Evolutionary conservation across 768 basidiomycete species (phyloP), one percentile per base, ranked within the genome.

Genomic region (Boletus subparvulus): DNA sequence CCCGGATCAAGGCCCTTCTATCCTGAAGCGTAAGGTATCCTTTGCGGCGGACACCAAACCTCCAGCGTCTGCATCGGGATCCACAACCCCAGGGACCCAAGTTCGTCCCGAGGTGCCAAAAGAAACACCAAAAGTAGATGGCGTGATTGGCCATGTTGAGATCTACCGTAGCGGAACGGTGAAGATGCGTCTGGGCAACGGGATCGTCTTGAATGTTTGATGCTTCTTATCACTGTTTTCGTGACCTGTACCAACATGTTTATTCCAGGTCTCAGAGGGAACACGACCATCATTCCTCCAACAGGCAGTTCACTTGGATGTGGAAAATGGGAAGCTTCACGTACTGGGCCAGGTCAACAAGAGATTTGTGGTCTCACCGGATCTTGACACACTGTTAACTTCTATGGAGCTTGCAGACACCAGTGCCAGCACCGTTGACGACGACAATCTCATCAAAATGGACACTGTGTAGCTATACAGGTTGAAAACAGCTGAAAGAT

Each of bases 241-340:
- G 5, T 39, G 47, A 37, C 21, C 6, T 17, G 6, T 36, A 28
- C 51, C 54, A 6, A 65, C 13, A 7, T 28, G 9, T 49, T 39
- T 30, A 51, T 43, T 36, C 64, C 92, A 68, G 94, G 87, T 96
- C 33, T 84, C 82, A 17, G 84, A 88, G 11, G 91, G 87, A 9
- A 92, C 90, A 2, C 88, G 88, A 53, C 85, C 92, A 2, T 89
- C 92, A 0, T 96, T 96, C 71, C 80, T 95, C 3, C 92, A 95
- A 68, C 92, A 96, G 54, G 88, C 90, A 7, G 87, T 91, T 19
- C 80, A 86, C 62, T 66, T 96, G 30, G 86, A 96, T 68, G 65
- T 74, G 50, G 72, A 72, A 39, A 74, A 77, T 19, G 88, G 87
- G 63, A 77, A 76, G 26, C 72, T 93, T 21, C 79, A 78, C 37